Percentiles rank a stretch among this genome's conserved stretches.
Conservation (phyloP, 2,329 filamentous ascomycete species). For the Aspergillus ochraceus region DNA sequence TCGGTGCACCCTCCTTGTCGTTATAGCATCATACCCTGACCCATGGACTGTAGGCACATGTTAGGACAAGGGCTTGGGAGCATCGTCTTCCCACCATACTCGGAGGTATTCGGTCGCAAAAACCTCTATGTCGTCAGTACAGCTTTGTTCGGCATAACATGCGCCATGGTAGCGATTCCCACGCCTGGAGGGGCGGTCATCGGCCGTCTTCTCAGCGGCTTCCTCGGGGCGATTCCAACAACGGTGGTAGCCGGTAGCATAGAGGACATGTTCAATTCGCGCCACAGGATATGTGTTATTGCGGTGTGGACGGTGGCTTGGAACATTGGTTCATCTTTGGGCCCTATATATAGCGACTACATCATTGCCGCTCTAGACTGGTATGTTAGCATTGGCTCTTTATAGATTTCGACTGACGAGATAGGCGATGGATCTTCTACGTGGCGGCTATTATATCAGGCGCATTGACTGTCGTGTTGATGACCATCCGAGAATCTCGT, state of each 20-base stretch:
- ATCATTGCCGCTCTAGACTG: slow-evolving; percentile 38
- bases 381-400: slow-evolving; percentile 22
- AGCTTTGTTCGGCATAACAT: slow-evolving; percentile 23
- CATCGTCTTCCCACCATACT: slow-evolving; percentile 32
- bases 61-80: slow-evolving; percentile 29
- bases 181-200: slow-evolving; percentile 34
- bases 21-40: background rate
- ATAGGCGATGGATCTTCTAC: slow-evolving; percentile 48
- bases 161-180: slow-evolving; percentile 38
- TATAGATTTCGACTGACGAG: background rate
- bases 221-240: slow-evolving; percentile 48
- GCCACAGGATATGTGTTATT: slow-evolving; percentile 46
- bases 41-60: slow-evolving; percentile 21
- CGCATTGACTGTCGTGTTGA: slow-evolving; percentile 31
- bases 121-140: slow-evolving; percentile 30
- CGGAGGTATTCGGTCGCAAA: slow-evolving; percentile 35
- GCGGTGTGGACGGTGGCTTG: slow-evolving; percentile 44
- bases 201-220: slow-evolving; percentile 43
- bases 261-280: slow-evolving; percentile 50
- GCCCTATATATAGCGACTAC: slow-evolving; percentile 45
- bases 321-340: slow-evolving; percentile 43
- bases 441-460: slow-evolving; percentile 40
- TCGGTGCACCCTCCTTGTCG: slow-evolving; percentile 1
- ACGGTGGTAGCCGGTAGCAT: slow-evolving; percentile 49
- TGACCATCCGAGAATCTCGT: slow-evolving; percentile 44